Conservation (phyloP, 164 flowering plant species). For the Vitis labrusca region DNA sequence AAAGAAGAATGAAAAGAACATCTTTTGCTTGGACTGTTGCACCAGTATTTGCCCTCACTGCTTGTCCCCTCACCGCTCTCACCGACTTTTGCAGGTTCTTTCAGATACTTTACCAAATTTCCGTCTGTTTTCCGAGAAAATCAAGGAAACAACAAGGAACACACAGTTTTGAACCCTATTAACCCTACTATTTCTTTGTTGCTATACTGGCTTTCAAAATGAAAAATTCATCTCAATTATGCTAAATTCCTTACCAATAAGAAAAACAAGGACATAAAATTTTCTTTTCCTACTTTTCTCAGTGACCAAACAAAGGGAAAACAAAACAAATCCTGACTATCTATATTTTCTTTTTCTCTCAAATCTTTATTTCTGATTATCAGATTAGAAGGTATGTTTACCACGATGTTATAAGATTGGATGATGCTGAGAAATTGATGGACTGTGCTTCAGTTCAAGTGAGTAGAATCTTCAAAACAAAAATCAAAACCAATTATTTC, state of each 20-base stretch:
- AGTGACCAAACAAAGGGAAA: neutral
- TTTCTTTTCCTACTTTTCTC: neutral
- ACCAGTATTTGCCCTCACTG: slow-evolving; percentile 77
- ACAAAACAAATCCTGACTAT: too few species aligned
- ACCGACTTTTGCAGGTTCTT: slow-evolving; percentile 70
- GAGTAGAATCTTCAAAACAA: slow-evolving; percentile 7
- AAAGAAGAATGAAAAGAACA: slow-evolving; percentile 86
- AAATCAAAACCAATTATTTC: neutral
- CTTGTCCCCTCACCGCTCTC: slow-evolving; percentile 61
- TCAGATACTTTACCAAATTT: too few species aligned
- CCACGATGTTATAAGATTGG: slow-evolving; percentile 76
- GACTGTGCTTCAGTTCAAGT: slow-evolving; percentile 81
- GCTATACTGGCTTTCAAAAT: too few species aligned
- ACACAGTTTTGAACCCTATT: too few species aligned
- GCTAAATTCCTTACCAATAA: too few species aligned
- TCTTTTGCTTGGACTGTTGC: slow-evolving; percentile 84
- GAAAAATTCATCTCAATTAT: too few species aligned
- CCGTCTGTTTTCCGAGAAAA: too few species aligned
- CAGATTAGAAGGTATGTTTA: slow-evolving; percentile 90
- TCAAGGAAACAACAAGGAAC: too few species aligned
- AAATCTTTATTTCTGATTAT: neutral
- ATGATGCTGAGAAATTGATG: slow-evolving; percentile 65
- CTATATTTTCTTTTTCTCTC: neutral
- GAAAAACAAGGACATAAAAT: neutral
- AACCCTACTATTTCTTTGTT: too few species aligned